These are phyloP conservation scores for Fistulifera pelliculosa DNA, from an alignment of 108 stramenopile species.

Conservation along the genomic window DNA sequence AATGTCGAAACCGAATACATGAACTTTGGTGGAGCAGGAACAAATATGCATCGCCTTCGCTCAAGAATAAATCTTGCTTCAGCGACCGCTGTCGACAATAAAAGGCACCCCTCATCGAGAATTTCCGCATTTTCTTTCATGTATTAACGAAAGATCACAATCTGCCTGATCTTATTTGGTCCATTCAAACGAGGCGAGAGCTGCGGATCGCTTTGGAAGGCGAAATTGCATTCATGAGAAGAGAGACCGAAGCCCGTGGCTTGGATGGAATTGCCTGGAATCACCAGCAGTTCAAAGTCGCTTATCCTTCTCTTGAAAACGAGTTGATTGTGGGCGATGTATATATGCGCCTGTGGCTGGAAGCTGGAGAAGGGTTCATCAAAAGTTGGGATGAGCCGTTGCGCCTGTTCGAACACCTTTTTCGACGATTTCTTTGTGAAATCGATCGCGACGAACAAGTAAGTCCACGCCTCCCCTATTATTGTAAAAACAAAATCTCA, in stretches of 20 bases:
- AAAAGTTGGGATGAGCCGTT: slow-evolving; percentile 60
- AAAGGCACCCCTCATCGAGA: slow-evolving; percentile 10
- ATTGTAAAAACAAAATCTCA: background rate
- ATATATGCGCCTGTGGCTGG: slow-evolving; percentile 71
- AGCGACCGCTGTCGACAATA: slow-evolving; percentile 7
- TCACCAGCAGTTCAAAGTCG: slow-evolving; percentile 67
- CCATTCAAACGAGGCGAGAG: slow-evolving; percentile 64
- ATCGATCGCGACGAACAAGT: slow-evolving; percentile 43
- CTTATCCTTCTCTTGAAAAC: slow-evolving; percentile 56
- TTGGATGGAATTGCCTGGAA: slow-evolving; percentile 69
- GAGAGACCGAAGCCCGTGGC: slow-evolving; percentile 46
- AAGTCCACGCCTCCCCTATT: background rate
- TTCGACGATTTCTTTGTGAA: slow-evolving; percentile 67
- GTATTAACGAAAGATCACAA: slow-evolving; percentile 43
- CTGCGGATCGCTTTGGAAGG: slow-evolving; percentile 62
- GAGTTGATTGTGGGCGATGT: slow-evolving; percentile 62
- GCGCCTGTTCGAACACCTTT: slow-evolving; percentile 59
- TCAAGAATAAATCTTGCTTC: slow-evolving; percentile 32
- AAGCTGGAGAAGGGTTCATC: slow-evolving; percentile 67
- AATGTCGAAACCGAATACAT: background rate
- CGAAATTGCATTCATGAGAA: slow-evolving; percentile 49
- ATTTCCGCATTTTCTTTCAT: slow-evolving; percentile 27
- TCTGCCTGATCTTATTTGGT: slow-evolving; percentile 79
- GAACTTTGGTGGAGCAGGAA: slow-evolving; percentile 19
- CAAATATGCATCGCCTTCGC: slow-evolving; percentile 45